Evolutionary conservation across 1,139 yeast genomes (phyloP).

Genomic region (Blastobotrys indianensis): DNA sequence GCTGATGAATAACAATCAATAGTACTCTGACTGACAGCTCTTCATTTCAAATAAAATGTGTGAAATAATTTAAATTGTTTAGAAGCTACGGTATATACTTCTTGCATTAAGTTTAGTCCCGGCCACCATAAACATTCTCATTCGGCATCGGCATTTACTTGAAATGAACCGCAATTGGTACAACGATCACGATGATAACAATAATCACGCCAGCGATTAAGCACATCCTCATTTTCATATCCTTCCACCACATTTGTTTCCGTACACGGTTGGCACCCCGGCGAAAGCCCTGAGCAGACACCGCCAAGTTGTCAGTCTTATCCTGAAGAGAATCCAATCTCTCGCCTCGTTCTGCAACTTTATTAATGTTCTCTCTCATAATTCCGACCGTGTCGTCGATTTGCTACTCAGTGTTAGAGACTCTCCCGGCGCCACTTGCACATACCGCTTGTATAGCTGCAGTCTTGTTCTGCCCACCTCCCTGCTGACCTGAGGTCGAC

Average conservation of each 20-base stretch:
- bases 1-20: no score
- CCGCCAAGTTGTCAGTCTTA: constrained; percentile 89
- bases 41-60: no score
- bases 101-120: no score
- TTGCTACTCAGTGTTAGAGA: constrained; percentile 43
- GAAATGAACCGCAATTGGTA: constrained; percentile 87
- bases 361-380: constrained; percentile 96
- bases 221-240: constrained; percentile 94
- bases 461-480: constrained; percentile 45
- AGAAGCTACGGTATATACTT: no score
- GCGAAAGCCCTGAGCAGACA: constrained; percentile 91
- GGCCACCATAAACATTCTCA: no score
- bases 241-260: constrained; percentile 99
- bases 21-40: no score
- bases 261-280: constrained; percentile 97
- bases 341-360: constrained; percentile 93
- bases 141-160: constrained; percentile 14
- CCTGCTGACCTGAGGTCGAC: constrained; percentile 39
- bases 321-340: constrained; percentile 89
- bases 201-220: constrained; percentile 76
- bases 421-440: constrained; percentile 18
- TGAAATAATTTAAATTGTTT: no score
- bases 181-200: constrained; percentile 80
- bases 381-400: constrained; percentile 96
- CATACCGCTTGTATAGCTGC: constrained; percentile 82